Conservation (phyloP, 768 basidiomycete genomes). For the Nidularia pulvinata region DNA sequence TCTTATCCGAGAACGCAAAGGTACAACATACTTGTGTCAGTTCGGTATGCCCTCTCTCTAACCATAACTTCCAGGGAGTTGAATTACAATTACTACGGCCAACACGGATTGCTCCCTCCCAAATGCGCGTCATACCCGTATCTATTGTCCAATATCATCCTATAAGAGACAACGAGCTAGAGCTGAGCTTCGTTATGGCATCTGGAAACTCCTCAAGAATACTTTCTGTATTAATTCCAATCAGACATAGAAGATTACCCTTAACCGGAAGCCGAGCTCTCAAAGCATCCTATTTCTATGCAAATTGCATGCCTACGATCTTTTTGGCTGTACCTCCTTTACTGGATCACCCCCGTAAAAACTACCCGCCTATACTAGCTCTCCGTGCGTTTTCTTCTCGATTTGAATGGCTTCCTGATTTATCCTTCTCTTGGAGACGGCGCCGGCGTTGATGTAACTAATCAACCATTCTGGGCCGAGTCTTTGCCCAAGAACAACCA, state of each 20-base stretch:
- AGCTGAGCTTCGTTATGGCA: conserved; percentile 35
- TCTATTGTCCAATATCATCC: conserved; percentile 36
- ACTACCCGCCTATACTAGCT: conserved; percentile 47
- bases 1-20: conserved; percentile 2
- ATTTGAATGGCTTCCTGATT: conserved; percentile 1
- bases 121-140: conserved; percentile 62
- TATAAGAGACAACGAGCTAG: conserved; percentile 26
- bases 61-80: conserved; percentile 19
- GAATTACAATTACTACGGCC: conserved; percentile 19
- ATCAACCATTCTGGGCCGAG: conserved; percentile 56
- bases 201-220: conserved; percentile 14
- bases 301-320: conserved; percentile 48
- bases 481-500: conserved; percentile 55
- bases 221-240: conserved; percentile 35
- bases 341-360: conserved; percentile 17
- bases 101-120: conserved; percentile 54
- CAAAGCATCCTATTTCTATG: conserved; percentile 59
- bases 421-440: conserved; percentile 53
- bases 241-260: conserved; percentile 47
- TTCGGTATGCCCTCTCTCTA: conserved; percentile 1
- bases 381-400: conserved; percentile 1
- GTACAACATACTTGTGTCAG: conserved; percentile 4
- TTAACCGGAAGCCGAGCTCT: conserved; percentile 32
- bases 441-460: conserved; percentile 77
- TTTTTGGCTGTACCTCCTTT: conserved; percentile 63